Base-by-base conservation (phyloP, 306 rosid species). In the Vicia villosa region DNA sequence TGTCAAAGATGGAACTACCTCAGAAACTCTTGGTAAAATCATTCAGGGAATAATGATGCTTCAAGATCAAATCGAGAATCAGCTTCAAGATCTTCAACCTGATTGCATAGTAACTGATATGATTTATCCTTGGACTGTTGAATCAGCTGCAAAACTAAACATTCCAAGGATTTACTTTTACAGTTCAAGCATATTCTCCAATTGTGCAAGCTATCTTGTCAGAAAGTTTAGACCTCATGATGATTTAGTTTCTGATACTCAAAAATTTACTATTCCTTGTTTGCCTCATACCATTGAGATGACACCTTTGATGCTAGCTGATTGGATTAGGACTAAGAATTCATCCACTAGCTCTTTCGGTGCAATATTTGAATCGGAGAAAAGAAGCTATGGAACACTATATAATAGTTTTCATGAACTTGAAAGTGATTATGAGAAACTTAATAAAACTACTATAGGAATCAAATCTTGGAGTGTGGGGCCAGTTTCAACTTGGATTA, bases 121-220 rank as follows among this genome's bases (percentile, higher is more conserved):
- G 40, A 1, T 1, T 0, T 63, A 22, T 56, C 68, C 81, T 63
- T 77, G 81, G 81, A 77, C 77, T 20, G 81, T 64, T 19, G 77
- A 70, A 4, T 77, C 67, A 1, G 81, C 81, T 43, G 68, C 68
- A 4, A 70, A 77, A 55, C 61, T 77, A 0, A 50, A 75, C 24
- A 70, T 63, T 77, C 81, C 81, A 36, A 63, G 81, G 77, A 5
- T 77, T 22, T 34, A n/a, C 55, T 77, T 19, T 64, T 70, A 63
- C 68, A 77, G 76, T 41, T 32, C 81, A 15, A 71, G 81, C 57
- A 64, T 15, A 62, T 77, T 77, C 30, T 36, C 68, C 10, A 34
- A 0, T 13, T 77, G 77, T 36, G 77, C 32, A 0, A 6, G 1
- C 3, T 1, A 56, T 56, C 46, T 11, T 64, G 12, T 77, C 2